Evolutionary conservation across 495 filamentous ascomycete genomes (phyloP).

Genomic region (Staphylotrichum longicolle): DNA sequence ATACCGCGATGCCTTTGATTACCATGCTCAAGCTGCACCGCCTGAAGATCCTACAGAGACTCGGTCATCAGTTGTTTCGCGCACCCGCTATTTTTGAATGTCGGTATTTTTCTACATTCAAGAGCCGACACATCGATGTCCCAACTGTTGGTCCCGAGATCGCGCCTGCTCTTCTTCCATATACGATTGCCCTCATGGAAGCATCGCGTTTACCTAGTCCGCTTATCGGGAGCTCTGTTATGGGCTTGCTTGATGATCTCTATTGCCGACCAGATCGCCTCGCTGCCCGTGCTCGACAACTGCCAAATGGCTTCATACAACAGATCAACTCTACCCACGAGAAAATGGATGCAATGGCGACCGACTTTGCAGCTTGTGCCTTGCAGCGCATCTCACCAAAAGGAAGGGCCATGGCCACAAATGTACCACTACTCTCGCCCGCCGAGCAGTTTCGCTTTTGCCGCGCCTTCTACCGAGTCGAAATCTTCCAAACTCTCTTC

Average conservation of each 20-base stretch:
- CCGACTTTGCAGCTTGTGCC: conserved; percentile 10
- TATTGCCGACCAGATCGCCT: not conserved
- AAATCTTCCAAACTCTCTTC: not conserved
- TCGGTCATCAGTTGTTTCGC: conserved; percentile 1
- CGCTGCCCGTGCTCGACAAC: not conserved
- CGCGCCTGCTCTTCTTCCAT: conserved; percentile 5
- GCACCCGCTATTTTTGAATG: not conserved
- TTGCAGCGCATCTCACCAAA: conserved; percentile 1
- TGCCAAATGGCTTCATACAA: not conserved
- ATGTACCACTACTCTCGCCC: conserved; percentile 2
- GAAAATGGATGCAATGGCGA: not conserved
- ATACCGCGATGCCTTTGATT: conserved; percentile 2
- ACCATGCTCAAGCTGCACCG: not conserved
- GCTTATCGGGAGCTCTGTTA: not conserved
- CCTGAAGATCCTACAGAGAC: not conserved
- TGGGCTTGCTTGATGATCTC: conserved; percentile 1
- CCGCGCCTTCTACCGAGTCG: conserved; percentile 12
- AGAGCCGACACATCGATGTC: too few relatives aligned
- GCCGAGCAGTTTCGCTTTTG: conserved; percentile 9
- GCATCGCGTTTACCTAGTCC: conserved; percentile 8
- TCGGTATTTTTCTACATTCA: not conserved
- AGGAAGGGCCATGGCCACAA: not conserved
- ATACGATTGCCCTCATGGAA: conserved; percentile 1
- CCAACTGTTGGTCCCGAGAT: not conserved
- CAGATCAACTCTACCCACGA: conserved; percentile 1